phyloP scores from a whole-genome alignment of 1,284 basidiomycete genomes.

The Ceratorhiza oryzae-sativae region DNA sequence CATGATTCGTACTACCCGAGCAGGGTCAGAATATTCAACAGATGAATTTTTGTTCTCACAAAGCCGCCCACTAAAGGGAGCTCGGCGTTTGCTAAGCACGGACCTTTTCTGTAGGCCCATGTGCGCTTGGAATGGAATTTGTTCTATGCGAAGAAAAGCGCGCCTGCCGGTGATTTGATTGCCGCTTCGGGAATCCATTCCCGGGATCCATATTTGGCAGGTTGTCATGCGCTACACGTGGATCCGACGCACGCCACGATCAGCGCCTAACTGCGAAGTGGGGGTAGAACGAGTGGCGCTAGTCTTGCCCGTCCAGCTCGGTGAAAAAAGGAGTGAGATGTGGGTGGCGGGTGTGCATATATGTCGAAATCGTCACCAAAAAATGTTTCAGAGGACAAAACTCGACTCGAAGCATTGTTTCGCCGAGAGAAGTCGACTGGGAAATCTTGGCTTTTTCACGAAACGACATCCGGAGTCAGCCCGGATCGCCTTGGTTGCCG shows the following conservation, averaged over 20 bases:
- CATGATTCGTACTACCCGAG: neutral
- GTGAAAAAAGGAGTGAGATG: neutral
- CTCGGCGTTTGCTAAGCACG: neutral
- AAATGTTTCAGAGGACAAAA: no score
- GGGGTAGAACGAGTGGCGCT: conserved; percentile 3
- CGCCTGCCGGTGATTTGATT: conserved; percentile 24
- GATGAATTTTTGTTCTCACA: conserved; percentile 1
- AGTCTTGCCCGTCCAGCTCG: neutral
- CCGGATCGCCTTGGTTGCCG: conserved; percentile 10
- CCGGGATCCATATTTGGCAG: conserved; percentile 5
- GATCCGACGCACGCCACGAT: conserved; percentile 6
- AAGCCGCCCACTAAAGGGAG: neutral
- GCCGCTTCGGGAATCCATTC: conserved; percentile 23
- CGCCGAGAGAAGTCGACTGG: neutral
- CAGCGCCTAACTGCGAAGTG: conserved; percentile 22
- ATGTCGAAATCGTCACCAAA: neutral
- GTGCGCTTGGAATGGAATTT: conserved; percentile 5
- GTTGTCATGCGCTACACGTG: conserved; percentile 7
- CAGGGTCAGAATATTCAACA: conserved; percentile 5
- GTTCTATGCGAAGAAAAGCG: neutral
- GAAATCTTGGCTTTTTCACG: neutral
- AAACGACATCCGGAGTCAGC: neutral
- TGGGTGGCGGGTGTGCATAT: neutral
- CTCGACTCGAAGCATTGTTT: neutral
- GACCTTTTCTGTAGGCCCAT: no score